Conservation (phyloP, 805 yeast genomes). For the Cyberlindnera sargentensis region DNA sequence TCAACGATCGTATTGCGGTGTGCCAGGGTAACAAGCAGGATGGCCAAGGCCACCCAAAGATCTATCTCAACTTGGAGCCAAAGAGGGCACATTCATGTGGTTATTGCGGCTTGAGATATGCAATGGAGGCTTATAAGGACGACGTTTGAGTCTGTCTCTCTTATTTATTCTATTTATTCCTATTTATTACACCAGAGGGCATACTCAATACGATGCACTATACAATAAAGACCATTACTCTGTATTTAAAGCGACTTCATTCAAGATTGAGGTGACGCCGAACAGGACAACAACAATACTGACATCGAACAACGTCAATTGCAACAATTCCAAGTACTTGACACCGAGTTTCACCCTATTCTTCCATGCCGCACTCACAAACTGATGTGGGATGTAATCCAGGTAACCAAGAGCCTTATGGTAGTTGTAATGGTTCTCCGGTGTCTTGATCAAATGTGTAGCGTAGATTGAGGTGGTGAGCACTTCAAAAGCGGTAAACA, state of each 20-base stretch:
- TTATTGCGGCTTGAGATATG: slow-evolving; percentile 67
- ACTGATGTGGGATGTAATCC: slow-evolving; percentile 15
- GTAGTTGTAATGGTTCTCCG: slow-evolving; percentile 20
- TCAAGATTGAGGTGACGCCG: slow-evolving; percentile 16
- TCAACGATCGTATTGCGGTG: slow-evolving; percentile 58
- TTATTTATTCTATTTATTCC: slow-evolving; percentile 2
- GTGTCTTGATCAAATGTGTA: slow-evolving; percentile 7
- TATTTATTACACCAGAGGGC: neutral
- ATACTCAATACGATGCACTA: too few species aligned
- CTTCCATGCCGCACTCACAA: slow-evolving; percentile 14
- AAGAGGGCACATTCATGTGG: slow-evolving; percentile 70
- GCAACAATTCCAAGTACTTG: slow-evolving; percentile 20
- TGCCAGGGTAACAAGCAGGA: slow-evolving; percentile 75
- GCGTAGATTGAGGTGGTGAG: slow-evolving; percentile 15
- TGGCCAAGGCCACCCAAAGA: slow-evolving; percentile 79
- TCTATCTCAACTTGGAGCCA: slow-evolving; percentile 73
- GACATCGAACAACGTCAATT: slow-evolving; percentile 19
- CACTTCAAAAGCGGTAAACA: slow-evolving; percentile 15
- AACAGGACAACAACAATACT: slow-evolving; percentile 16
- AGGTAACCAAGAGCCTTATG: slow-evolving; percentile 18
- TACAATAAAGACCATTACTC: too few species aligned
- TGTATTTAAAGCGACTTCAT: neutral
- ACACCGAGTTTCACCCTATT: slow-evolving; percentile 16
- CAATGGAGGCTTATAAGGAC: slow-evolving; percentile 15
- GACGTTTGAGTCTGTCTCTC: slow-evolving; percentile 8